Evolutionary conservation across 2,329 filamentous ascomycete species (phyloP).

Genomic region (Paecilomyces formosus): DNA sequence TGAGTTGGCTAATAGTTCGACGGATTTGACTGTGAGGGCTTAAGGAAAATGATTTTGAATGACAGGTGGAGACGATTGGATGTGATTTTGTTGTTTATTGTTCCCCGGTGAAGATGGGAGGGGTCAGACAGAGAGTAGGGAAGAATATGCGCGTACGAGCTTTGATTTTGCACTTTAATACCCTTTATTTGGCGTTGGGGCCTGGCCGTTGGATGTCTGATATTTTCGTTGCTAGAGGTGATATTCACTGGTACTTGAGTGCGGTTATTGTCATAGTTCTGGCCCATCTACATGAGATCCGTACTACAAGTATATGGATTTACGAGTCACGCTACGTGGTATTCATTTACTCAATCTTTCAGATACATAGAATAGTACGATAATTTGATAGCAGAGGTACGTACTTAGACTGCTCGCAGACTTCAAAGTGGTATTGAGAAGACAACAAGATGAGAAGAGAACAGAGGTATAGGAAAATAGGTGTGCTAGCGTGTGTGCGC

Average conservation of each 20-base stretch:
- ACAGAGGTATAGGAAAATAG: not conserved
- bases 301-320: too few species aligned
- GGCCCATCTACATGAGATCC: too few species aligned
- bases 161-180: not conserved
- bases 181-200: not conserved
- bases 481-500: not conserved
- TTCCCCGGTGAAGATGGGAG: not conserved
- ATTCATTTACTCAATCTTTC: not conserved
- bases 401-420: not conserved
- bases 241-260: not conserved
- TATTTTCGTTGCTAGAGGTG: not conserved
- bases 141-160: not conserved
- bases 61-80: too few species aligned
- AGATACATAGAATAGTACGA: not conserved
- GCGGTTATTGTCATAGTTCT: not conserved
- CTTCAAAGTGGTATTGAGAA: not conserved
- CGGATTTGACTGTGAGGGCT: not conserved
- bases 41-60: not conserved
- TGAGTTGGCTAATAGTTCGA: conserved; percentile 45
- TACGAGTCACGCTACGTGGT: not conserved
- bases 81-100: too few species aligned
- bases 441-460: not conserved
- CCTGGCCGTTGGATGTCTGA: not conserved
- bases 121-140: not conserved
- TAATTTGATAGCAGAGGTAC: not conserved